These are phyloP conservation scores for Chaetomium tenue DNA, from an alignment of 495 filamentous ascomycete species.

Conservation along the genomic window DNA sequence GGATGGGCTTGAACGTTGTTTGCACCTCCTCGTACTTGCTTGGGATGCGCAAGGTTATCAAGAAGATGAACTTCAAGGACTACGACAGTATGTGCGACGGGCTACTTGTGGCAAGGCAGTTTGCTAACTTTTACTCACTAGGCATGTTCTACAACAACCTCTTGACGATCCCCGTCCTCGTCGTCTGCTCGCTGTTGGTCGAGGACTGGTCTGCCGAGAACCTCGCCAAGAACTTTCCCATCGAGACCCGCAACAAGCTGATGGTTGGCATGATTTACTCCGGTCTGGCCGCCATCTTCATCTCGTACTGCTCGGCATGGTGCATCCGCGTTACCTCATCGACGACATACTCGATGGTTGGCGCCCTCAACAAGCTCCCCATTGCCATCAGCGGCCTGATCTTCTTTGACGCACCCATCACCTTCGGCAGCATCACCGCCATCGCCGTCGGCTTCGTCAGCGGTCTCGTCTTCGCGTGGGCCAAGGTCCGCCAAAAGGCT, in stretches of 20 bases:
- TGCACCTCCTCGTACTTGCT: conserved; percentile 89
- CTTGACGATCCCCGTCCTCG: conserved; percentile 88
- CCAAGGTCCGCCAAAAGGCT: conserved; percentile 79
- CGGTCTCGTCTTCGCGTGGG: conserved; percentile 87
- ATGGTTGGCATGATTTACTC: conserved; percentile 91
- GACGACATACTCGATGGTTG: conserved; percentile 98
- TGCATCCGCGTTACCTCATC: conserved; percentile 95
- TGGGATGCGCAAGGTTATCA: conserved; percentile 96
- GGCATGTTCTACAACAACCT: conserved; percentile 99
- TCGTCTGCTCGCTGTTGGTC: conserved; percentile 74
- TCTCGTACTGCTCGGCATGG: conserved; percentile 98
- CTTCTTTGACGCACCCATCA: conserved; percentile 93
- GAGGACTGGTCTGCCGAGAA: conserved; percentile 93
- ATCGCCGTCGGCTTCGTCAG: conserved; percentile 87
- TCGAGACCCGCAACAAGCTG: conserved; percentile 67
- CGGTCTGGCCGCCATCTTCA: conserved; percentile 90
- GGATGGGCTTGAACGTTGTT: conserved; percentile 98
- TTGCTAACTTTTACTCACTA: conserved; percentile 39
- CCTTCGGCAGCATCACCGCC: conserved; percentile 85
- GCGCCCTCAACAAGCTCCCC: conserved; percentile 95
- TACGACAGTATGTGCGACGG: conserved; percentile 79
- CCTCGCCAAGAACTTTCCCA: conserved; percentile 82
- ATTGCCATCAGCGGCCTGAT: conserved; percentile 86
- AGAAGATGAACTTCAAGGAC: conserved; percentile 99
- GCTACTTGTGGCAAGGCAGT: neutral